phyloP scores from a whole-genome alignment of 139 green algal species.

The Chlorella sp. region DNA sequence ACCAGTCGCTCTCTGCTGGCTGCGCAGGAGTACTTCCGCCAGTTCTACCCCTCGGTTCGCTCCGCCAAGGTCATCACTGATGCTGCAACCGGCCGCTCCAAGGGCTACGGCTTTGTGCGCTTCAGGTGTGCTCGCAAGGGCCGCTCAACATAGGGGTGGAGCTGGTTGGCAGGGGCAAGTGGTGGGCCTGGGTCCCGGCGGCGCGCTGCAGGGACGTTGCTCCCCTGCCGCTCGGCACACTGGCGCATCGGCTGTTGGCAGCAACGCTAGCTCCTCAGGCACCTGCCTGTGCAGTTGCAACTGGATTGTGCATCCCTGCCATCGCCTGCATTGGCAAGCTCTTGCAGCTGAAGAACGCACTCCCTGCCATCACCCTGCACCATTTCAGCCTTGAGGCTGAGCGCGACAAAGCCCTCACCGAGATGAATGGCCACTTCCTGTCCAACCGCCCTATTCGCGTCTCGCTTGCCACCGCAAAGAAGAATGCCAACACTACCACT shows the following conservation, averaged over 20 bases:
- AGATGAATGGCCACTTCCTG: conserved; percentile 91
- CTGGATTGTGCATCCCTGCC: background rate
- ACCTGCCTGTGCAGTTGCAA: no score
- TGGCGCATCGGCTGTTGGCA: no score
- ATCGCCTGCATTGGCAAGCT: no score
- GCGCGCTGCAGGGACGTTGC: no score
- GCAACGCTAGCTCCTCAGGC: no score
- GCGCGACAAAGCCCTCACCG: conserved; percentile 81
- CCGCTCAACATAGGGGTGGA: no score
- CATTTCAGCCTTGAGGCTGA: conserved; percentile 69
- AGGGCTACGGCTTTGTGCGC: conserved; percentile 97
- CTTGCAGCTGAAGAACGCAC: no score
- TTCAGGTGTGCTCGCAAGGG: conserved; percentile 60
- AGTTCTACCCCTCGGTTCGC: conserved; percentile 84
- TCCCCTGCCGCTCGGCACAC: no score
- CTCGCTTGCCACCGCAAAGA: conserved; percentile 75
- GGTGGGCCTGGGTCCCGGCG: no score
- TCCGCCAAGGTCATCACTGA: conserved; percentile 90
- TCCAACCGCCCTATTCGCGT: conserved; percentile 81
- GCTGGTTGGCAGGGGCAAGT: no score
- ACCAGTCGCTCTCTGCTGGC: background rate
- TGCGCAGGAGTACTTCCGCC: conserved; percentile 82
- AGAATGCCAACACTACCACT: conserved; percentile 51
- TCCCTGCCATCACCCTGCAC: background rate
- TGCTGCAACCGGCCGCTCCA: conserved; percentile 80